Evolutionary conservation across 305 asterid species (phyloP), one percentile per base, ranked within the genome.

Genomic region (Fraxinus sp.): DNA sequence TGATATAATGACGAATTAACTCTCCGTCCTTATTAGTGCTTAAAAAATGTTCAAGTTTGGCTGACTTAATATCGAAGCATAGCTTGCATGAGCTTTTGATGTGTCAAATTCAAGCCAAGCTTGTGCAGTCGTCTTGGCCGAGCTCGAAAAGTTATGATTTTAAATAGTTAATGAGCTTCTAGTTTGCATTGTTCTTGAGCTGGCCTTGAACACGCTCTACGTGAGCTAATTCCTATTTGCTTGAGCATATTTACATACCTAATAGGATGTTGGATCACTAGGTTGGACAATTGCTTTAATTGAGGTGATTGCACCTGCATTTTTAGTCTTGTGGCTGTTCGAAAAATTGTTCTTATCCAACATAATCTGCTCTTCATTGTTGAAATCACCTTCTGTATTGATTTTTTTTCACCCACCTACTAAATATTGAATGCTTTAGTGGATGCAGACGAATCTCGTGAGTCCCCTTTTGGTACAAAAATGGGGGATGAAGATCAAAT

Each of bases 401-500:
- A 39, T 41, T 80, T 22, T 39, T 37, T 39, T 46, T 39, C 59
- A 44, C 39, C 76, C 52, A 39, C 73, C 68, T 66, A 70, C 85
- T 84, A 39, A 74, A 70, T 77, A 28, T 44, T 32, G 33, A 78
- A 76, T 59, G 78, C 20, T 64, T 76, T 79, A 79, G 79, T 82
- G 81, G 77, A 75, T 86, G 79, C 76, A 92, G 97, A 88, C 83
- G 90, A 83, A 85, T 78, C 81, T 39, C 91, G 79, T 80, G 93
- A 89, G 16, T 86, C 82, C 86, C 83, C 91, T 44, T 80, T 72
- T 80, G 89, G 88, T 80, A 77, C 85, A 77, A 86, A 86, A 10
- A 84, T 86, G 35, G 88, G 90, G 91, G 89, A 87, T 74, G 92
- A 86, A 85, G 90, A 88, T 46, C 81, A 85, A 68, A 87, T 76